These are phyloP conservation scores for Striga hermonthica DNA, from an alignment of 305 asterid species.

Conservation along the genomic window DNA sequence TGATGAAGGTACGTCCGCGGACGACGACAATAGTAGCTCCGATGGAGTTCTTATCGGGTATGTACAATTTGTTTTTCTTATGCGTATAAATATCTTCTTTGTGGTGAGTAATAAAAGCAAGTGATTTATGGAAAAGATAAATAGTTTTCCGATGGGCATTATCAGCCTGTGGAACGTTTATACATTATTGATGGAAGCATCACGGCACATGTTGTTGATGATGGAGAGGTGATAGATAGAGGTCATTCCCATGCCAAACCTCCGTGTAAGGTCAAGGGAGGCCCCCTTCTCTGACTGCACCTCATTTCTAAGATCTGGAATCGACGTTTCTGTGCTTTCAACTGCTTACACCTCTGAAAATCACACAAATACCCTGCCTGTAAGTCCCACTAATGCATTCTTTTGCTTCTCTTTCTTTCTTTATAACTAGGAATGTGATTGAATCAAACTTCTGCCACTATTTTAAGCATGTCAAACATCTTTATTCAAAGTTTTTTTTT, in stretches of 20 bases:
- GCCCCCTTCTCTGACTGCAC: conserved; percentile 63
- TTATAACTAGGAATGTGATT: too few relatives aligned
- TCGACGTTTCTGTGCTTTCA: conserved; percentile 64
- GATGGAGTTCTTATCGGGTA: too few relatives aligned
- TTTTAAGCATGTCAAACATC: too few relatives aligned
- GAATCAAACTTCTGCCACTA: too few relatives aligned
- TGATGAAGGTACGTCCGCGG: too few relatives aligned
- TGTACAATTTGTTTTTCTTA: too few relatives aligned
- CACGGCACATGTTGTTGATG: conserved; percentile 38
- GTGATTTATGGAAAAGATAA: too few relatives aligned
- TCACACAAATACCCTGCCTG: conserved; percentile 18
- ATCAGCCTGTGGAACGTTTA: conserved; percentile 64
- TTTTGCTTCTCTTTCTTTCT: neutral
- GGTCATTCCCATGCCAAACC: conserved; percentile 55
- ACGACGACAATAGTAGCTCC: too few relatives aligned
- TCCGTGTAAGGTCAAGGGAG: conserved; percentile 77
- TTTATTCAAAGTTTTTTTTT: too few relatives aligned
- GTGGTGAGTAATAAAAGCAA: too few relatives aligned
- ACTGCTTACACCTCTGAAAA: conserved; percentile 37
- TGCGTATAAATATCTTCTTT: too few relatives aligned
- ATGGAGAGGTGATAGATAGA: conserved; percentile 44
- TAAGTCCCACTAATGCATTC: conserved; percentile 4
- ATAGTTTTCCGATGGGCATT: too few relatives aligned
- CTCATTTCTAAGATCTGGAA: conserved; percentile 71
- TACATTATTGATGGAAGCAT: conserved; percentile 48